Conservation (phyloP, 2,329 filamentous ascomycete genomes). For the Fusarium goolgardi region DNA sequence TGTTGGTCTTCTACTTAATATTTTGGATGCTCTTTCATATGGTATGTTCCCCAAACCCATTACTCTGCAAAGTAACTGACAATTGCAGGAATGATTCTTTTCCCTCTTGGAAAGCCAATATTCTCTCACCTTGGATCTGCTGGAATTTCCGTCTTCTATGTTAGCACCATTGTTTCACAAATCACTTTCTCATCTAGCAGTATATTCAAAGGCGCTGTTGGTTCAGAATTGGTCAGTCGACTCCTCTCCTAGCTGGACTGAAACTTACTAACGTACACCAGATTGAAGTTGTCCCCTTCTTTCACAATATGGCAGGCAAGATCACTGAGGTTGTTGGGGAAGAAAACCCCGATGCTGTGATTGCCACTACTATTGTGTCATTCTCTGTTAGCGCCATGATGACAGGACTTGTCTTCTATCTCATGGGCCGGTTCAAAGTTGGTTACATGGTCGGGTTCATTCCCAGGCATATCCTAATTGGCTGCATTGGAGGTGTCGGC, state of each 20-base stretch:
- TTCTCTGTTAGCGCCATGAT: conserved; percentile 92
- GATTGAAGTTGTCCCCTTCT: conserved; percentile 98
- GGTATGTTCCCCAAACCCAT: conserved; percentile 60
- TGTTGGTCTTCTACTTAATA: conserved; percentile 88
- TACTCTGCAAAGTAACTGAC: conserved; percentile 25
- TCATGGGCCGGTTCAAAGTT: conserved; percentile 87
- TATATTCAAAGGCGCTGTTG: conserved; percentile 89
- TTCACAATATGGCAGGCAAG: conserved; percentile 96
- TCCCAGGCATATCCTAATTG: conserved; percentile 93
- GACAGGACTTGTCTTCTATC: conserved; percentile 90
- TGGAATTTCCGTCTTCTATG: conserved; percentile 98
- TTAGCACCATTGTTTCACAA: conserved; percentile 95
- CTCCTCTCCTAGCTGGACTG: not conserved
- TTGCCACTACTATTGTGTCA: conserved; percentile 92
- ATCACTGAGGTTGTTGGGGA: conserved; percentile 83
- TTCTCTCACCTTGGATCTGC: conserved; percentile 90
- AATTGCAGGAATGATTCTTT: conserved; percentile 83
- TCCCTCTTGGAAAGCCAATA: conserved; percentile 86
- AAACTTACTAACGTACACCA: conserved; percentile 47
- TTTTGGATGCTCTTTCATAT: conserved; percentile 94
- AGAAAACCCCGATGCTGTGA: conserved; percentile 83
- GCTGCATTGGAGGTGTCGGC: conserved; percentile 96
- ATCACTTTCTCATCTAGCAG: conserved; percentile 89
- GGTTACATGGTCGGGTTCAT: conserved; percentile 97
- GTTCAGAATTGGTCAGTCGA: conserved; percentile 83